Evolutionary conservation across 306 rosid species (phyloP), one percentile per base, ranked within the genome.

Genomic region (Datisca glomerata): DNA sequence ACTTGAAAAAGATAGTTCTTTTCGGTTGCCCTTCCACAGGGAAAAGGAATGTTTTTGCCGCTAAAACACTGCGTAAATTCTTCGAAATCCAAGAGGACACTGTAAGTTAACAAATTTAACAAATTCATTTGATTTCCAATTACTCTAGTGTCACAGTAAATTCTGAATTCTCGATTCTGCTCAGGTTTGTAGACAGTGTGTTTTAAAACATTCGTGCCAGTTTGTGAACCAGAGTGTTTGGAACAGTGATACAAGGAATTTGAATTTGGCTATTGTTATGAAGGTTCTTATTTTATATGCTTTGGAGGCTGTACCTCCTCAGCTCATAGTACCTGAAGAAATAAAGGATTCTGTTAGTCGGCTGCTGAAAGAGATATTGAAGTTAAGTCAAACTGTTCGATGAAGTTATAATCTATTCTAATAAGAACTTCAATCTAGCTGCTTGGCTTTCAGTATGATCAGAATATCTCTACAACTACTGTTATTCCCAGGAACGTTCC

Each of bases 11-110:
- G 49, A 71, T 87, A 53, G 80, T 69, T 8, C 24, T 28, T 43
- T 65, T 87, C 40, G 93, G 94, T 9, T 87, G 97, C 57, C 89
- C 94, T 47, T 60, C 78, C 7, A 37, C 18, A 8, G 32, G 15
- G 36, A 61, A 14, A 38, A 46, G 45, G 42, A 24, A 18, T 22
- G 65, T 76, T 53, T 64, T 76, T 23, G 61, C 83, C 12, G 82
- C 80, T 2, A 87, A 87, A 65, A 69, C 63, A 35, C 60, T 87
- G 45, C 83, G 89, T 1, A 69, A 53, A 12, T 74, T 67, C 47
- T 79, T 83, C 43, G 73, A 61, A 44, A 74, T 87, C 56, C 80
- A 66, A 60, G 93, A 69, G 43, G 49, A 60, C 35, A 63, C 60
- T 39, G 74, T 21, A 41, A 62, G 74, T 42, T 18, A 41, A 20